A percentile compares a stretch with the other conserved stretches of the same genome.
phyloP scores from a whole-genome alignment of 1,284 basidiomycete species.

The Boletus holoroseus region DNA sequence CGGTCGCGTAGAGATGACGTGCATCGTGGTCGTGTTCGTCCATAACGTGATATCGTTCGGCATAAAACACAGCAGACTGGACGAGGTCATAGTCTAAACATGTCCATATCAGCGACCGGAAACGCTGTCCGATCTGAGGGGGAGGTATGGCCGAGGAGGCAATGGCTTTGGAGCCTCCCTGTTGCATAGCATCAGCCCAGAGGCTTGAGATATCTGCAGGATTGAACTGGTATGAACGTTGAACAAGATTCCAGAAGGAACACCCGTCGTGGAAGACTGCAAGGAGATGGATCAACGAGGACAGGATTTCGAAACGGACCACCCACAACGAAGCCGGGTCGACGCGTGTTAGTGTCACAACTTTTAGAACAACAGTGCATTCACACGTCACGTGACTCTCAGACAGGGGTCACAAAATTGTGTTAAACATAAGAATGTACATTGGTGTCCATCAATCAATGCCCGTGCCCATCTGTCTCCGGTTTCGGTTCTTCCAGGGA shows the following conservation, averaged over 20 bases:
- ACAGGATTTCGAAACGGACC: constrained; percentile 25
- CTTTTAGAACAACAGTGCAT: constrained; percentile 20
- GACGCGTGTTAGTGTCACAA: constrained; percentile 24
- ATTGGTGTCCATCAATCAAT: constrained; percentile 31
- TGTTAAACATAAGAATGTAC: constrained; percentile 14
- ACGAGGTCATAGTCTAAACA: constrained; percentile 73
- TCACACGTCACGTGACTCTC: constrained; percentile 28
- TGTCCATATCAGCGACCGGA: constrained; percentile 65
- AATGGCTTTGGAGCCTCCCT: constrained; percentile 35
- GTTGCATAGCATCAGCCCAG: constrained; percentile 42
- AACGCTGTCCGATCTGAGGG: constrained; percentile 57
- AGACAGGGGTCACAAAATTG: background rate
- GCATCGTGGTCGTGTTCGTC: constrained; percentile 71
- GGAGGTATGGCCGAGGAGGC: constrained; percentile 40
- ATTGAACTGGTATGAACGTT: constrained; percentile 17
- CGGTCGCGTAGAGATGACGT: constrained; percentile 77
- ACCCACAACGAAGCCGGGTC: constrained; percentile 11
- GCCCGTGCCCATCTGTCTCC: constrained; percentile 60
- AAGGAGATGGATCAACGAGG: constrained; percentile 8
- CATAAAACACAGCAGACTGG: constrained; percentile 75
- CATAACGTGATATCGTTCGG: constrained; percentile 69
- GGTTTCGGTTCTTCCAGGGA: constrained; percentile 58
- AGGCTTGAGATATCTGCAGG: constrained; percentile 23
- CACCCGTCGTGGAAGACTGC: constrained; percentile 13
- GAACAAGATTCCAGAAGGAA: constrained; percentile 6